phyloP scores from a whole-genome alignment of 768 basidiomycete genomes.

The Daedaleopsis sinensis region DNA sequence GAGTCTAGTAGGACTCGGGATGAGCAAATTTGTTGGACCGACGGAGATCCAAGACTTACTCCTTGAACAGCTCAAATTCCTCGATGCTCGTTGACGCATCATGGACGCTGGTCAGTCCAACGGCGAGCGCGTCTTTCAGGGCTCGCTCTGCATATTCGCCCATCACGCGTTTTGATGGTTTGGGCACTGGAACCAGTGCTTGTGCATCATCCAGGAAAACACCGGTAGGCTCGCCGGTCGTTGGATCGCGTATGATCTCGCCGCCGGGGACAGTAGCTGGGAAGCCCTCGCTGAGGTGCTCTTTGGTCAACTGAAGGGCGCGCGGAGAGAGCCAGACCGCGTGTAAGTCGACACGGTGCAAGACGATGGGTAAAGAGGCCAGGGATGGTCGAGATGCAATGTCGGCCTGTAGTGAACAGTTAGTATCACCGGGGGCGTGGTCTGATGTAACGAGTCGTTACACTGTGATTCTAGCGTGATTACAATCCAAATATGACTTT shows the following conservation, averaged over 20 bases:
- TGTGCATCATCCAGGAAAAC: conserved; percentile 91
- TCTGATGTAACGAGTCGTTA: no score
- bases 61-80: conserved; percentile 64
- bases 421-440: no score
- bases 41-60: conserved; percentile 42
- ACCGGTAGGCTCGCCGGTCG: conserved; percentile 68
- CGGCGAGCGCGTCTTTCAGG: conserved; percentile 67
- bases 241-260: conserved; percentile 60
- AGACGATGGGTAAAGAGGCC: conserved; percentile 66
- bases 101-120: conserved; percentile 86
- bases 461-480: no score
- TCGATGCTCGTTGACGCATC: conserved; percentile 66
- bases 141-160: conserved; percentile 67
- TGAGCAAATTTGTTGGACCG: neutral
- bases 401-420: conserved; percentile 55
- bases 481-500: no score
- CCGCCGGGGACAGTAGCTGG: conserved; percentile 66
- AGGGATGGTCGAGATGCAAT: conserved; percentile 73
- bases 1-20: conserved; percentile 46
- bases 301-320: conserved; percentile 63
- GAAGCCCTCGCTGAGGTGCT: conserved; percentile 39
- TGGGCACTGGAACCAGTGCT: conserved; percentile 67
- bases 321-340: conserved; percentile 84
- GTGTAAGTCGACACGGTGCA: conserved; percentile 82
- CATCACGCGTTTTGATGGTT: conserved; percentile 57